Evolutionary conservation across 306 rosid genomes (phyloP).

Genomic region (Cercis canadensis): DNA sequence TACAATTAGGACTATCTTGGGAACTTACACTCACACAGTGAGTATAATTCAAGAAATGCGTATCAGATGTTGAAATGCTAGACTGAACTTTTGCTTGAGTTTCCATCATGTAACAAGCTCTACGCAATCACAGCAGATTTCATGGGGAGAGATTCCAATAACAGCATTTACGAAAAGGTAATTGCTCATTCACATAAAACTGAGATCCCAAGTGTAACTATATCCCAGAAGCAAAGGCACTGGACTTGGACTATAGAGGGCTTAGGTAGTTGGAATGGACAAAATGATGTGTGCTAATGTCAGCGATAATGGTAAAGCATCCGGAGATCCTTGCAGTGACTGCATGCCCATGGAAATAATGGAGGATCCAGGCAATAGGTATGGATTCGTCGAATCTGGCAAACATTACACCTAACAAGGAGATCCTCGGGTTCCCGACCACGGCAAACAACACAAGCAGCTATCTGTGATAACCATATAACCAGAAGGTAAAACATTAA

Average conservation of each 20-base stretch:
- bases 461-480: slow-evolving; percentile 47
- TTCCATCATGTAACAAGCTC: not conserved
- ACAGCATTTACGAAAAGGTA: not conserved
- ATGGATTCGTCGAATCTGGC: slow-evolving; percentile 52
- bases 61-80: not conserved
- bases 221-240: not conserved
- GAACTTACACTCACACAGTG: no score
- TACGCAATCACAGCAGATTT: slow-evolving; percentile 20
- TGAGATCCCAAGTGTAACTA: no score
- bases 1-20: no score
- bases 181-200: not conserved
- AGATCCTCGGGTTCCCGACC: slow-evolving; percentile 75
- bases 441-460: slow-evolving; percentile 66
- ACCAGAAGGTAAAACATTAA: slow-evolving; percentile 32
- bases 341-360: slow-evolving; percentile 79
- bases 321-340: slow-evolving; percentile 74
- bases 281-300: no score
- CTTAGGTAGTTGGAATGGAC: no score
- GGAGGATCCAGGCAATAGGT: slow-evolving; percentile 88
- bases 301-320: slow-evolving; percentile 44
- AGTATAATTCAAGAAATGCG: not conserved
- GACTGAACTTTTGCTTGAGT: no score
- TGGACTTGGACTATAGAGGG: no score
- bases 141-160: slow-evolving; percentile 13
- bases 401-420: slow-evolving; percentile 63